phyloP scores from a whole-genome alignment of 108 stramenopile species.

The Cylindrotheca closterium region DNA sequence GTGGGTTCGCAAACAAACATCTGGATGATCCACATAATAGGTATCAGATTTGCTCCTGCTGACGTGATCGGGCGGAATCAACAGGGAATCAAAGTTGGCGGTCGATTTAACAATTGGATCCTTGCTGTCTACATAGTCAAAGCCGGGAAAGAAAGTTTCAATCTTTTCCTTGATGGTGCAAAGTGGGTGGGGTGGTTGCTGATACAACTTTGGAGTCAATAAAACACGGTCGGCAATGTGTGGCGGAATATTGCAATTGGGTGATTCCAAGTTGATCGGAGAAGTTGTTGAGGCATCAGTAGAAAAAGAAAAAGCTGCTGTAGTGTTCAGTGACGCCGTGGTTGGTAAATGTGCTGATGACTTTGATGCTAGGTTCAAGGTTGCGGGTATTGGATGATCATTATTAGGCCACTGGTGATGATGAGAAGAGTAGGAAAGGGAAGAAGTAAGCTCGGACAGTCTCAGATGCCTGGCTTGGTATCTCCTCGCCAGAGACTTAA shows the following conservation, averaged over 20 bases:
- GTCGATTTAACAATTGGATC: conserved; percentile 59
- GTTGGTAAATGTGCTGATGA: too few relatives aligned
- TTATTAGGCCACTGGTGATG: too few relatives aligned
- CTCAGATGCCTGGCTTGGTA: too few relatives aligned
- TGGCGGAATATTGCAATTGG: conserved; percentile 78
- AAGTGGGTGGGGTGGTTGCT: conserved; percentile 75
- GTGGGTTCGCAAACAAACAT: conserved; percentile 87
- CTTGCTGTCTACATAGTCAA: conserved; percentile 36
- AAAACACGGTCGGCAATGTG: conserved; percentile 68
- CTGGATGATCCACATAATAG: conserved; percentile 73
- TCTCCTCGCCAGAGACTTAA: too few relatives aligned
- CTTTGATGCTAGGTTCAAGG: too few relatives aligned
- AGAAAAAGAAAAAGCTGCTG: too few relatives aligned
- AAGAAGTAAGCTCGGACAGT: too few relatives aligned
- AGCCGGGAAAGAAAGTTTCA: conserved; percentile 60
- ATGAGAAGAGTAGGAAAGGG: too few relatives aligned
- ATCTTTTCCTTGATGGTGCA: conserved; percentile 84
- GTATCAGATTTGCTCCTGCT: conserved; percentile 87
- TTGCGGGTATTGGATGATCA: too few relatives aligned
- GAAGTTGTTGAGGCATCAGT: conserved; percentile 5
- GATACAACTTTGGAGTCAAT: conserved; percentile 14
- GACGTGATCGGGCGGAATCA: conserved; percentile 87
- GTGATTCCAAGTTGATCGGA: conserved; percentile 1
- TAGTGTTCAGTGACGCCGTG: too few relatives aligned
- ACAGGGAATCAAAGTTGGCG: conserved; percentile 65